Conservation (phyloP, 768 basidiomycete genomes). For the Lactarius tabidus region DNA sequence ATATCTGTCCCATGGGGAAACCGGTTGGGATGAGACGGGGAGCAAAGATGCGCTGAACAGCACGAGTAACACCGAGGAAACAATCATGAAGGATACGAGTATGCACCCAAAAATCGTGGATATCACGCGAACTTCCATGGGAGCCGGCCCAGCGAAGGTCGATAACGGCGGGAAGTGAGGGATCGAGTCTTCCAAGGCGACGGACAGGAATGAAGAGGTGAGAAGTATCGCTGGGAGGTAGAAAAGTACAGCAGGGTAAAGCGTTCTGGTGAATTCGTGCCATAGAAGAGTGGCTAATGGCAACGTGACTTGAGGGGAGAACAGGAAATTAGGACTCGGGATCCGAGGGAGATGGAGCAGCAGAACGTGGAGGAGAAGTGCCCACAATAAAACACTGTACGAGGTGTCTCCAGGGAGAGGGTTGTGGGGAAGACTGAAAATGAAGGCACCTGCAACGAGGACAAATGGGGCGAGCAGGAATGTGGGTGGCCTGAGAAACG, state of each 20-base stretch:
- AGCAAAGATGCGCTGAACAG: conserved; percentile 30
- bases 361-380: conserved; percentile 40
- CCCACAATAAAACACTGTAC: conserved; percentile 42
- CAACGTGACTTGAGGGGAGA: conserved; percentile 38
- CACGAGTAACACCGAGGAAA: conserved; percentile 35
- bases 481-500: conserved; percentile 35
- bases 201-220: conserved; percentile 43
- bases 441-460: conserved; percentile 41
- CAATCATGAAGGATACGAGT: conserved; percentile 35
- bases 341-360: conserved; percentile 44
- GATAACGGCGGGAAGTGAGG: conserved; percentile 25
- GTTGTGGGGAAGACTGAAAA: conserved; percentile 39
- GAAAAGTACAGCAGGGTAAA: conserved; percentile 41
- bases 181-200: conserved; percentile 41
- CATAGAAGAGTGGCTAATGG: conserved; percentile 45
- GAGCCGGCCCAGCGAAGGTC: conserved; percentile 29
- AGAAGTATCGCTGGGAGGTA: conserved; percentile 48
- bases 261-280: conserved; percentile 36
- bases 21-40: conserved; percentile 7
- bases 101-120: conserved; percentile 39
- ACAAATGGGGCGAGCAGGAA: conserved; percentile 35
- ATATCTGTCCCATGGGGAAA: conserved; percentile 47
- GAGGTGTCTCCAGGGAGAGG: conserved; percentile 40
- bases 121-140: conserved; percentile 45
- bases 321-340: conserved; percentile 44